A percentile compares a stretch with the other conserved stretches of the same genome.
Conservation (phyloP, 257 asterid genomes). For the Ophiorrhiza pumila region DNA sequence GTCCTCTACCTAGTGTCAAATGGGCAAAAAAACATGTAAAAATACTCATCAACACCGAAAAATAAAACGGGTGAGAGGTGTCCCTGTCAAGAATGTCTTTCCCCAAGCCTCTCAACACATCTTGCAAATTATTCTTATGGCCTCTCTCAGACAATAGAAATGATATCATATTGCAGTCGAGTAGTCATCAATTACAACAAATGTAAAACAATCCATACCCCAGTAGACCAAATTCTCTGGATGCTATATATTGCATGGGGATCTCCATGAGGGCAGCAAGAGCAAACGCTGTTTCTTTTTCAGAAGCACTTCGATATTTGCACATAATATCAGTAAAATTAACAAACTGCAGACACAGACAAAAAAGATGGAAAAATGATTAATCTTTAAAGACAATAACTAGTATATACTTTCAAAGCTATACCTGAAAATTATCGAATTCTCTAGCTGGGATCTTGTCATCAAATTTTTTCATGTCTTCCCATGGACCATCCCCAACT, state of each 20-base stretch:
- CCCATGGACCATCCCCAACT: constrained; percentile 96
- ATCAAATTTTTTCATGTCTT: constrained; percentile 77
- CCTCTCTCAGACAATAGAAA: neutral
- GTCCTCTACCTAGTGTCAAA: too few relatives aligned
- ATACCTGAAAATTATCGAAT: constrained; percentile 81
- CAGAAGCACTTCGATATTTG: constrained; percentile 39
- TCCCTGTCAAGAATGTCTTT: too few relatives aligned
- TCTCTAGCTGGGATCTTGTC: constrained; percentile 72
- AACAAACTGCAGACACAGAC: constrained; percentile 51
- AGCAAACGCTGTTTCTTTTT: constrained; percentile 70
- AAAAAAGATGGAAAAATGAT: constrained; percentile 6
- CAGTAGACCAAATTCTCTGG: constrained; percentile 49
- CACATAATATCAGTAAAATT: constrained; percentile 71
- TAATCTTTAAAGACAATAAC: neutral
- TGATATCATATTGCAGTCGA: neutral
- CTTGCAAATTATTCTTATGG: neutral
- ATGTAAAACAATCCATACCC: constrained; percentile 45
- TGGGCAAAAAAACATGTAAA: neutral
- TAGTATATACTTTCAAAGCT: neutral
- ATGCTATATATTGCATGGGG: constrained; percentile 73
- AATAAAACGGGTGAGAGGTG: neutral
- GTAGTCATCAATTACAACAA: neutral
- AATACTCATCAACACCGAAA: neutral
- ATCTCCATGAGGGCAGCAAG: constrained; percentile 92
- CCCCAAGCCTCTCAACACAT: too few relatives aligned